Percentiles rank a stretch among this genome's conserved stretches.
These are phyloP conservation scores for Didymella segeticola DNA, from an alignment of 2,329 filamentous ascomycete species.

Conservation along the genomic window DNA sequence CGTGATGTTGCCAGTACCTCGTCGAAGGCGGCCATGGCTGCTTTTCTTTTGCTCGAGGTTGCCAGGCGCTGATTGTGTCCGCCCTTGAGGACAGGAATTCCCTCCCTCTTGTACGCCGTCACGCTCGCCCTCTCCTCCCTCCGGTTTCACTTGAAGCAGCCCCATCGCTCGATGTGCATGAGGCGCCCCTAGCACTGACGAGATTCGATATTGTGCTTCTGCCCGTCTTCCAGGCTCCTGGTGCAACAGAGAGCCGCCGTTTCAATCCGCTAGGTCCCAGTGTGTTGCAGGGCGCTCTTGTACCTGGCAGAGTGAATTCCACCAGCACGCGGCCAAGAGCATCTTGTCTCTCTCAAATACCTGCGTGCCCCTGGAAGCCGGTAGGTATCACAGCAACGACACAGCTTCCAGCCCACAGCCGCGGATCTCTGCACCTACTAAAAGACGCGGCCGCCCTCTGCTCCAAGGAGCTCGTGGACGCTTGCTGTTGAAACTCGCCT, in stretches of 20 bases:
- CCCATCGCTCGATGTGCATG: slow-evolving; percentile 49
- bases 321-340: slow-evolving; percentile 43
- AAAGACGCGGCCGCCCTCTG: slow-evolving; percentile 42
- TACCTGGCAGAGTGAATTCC: slow-evolving; percentile 47
- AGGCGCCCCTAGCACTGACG: slow-evolving; percentile 46
- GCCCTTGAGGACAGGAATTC: slow-evolving; percentile 37
- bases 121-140: slow-evolving; percentile 39
- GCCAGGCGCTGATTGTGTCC: slow-evolving; percentile 39
- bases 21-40: slow-evolving; percentile 32
- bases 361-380: slow-evolving; percentile 45
- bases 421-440: slow-evolving; percentile 48
- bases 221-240: slow-evolving; percentile 37
- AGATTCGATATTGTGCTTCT: slow-evolving; percentile 43
- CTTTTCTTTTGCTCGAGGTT: slow-evolving; percentile 45
- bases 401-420: slow-evolving; percentile 43
- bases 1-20: slow-evolving; percentile 31
- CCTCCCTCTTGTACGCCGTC: slow-evolving; percentile 48
- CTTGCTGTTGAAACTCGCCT: slow-evolving; percentile 24
- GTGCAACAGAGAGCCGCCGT: slow-evolving; percentile 49
- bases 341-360: slow-evolving; percentile 48
- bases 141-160: slow-evolving; percentile 46
- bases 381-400: slow-evolving; percentile 49
- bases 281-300: slow-evolving; percentile 49
- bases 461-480: slow-evolving; percentile 45
- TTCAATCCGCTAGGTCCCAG: slow-evolving; percentile 45